phyloP scores from a whole-genome alignment of 805 yeast species.

The Phaffomyces thermotolerans region DNA sequence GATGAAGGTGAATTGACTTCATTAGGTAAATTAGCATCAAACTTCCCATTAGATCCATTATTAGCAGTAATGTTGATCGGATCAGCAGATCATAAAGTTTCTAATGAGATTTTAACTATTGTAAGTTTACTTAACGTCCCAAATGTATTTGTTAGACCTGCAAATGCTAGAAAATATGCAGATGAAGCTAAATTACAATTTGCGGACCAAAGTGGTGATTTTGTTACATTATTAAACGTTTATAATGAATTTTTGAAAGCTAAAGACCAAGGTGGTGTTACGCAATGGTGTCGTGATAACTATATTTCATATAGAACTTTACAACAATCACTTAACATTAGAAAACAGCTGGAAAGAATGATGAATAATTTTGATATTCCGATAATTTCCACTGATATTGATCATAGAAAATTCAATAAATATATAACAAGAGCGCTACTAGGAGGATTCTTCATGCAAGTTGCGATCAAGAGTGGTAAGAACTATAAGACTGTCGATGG shows the following conservation, averaged over 20 bases:
- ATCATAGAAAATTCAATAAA: constrained; percentile 60
- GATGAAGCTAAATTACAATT: constrained; percentile 84
- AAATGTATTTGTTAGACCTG: constrained; percentile 89
- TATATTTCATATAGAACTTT: constrained; percentile 79
- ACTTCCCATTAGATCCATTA: constrained; percentile 94
- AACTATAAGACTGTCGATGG: constrained; percentile 92
- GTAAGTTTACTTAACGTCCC: constrained; percentile 92
- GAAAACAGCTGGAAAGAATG: constrained; percentile 73
- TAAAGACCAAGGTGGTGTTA: constrained; percentile 62
- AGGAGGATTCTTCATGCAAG: constrained; percentile 98
- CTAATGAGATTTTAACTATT: constrained; percentile 81
- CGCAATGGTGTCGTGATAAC: constrained; percentile 89
- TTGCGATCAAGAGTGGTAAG: constrained; percentile 85
- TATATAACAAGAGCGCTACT: constrained; percentile 81
- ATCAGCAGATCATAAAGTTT: constrained; percentile 77
- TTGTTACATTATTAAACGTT: constrained; percentile 82
- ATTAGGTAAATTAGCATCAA: constrained; percentile 82
- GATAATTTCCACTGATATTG: constrained; percentile 59
- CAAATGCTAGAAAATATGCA: constrained; percentile 77
- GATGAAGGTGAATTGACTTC: constrained; percentile 90
- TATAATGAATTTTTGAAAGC: constrained; percentile 75
- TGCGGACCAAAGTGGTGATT: constrained; percentile 95
- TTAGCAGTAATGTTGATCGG: constrained; percentile 89
- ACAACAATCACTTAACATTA: constrained; percentile 77
- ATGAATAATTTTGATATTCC: constrained; percentile 79